Base-by-base conservation (phyloP, 1,284 basidiomycete species). In the Rhodotorula glutinis region DNA sequence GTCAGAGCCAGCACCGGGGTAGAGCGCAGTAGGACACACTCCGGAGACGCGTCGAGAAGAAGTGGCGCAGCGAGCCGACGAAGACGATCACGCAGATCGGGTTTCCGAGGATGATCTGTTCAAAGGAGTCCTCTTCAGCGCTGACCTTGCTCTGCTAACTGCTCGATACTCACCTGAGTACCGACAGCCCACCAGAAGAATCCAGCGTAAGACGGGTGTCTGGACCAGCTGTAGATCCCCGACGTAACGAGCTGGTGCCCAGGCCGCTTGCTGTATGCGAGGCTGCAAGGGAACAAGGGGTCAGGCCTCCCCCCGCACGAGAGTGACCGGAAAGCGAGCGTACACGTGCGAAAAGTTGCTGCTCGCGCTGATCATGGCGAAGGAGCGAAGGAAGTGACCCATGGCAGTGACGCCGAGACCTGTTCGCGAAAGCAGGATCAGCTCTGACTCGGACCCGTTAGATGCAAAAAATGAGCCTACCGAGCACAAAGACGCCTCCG, bases 151-250 rank as follows among this genome's bases (percentile, higher is more conserved):
- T 38, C 11, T 38, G 33, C 7, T 11, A 5, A 38, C 7, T 5
- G 33, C 33, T 38, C 33, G 33, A 38, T 5, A 46, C 62, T 14
- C 29, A 70, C 73, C 66, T 76, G 75, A 0, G 94, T 97, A 2
- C 92, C 92, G 41, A 98, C 75, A 0, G 93, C 94, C 95, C 95
- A 98, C 79, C 95, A 98, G 80, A 90, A 96, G 82, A 98, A 99
- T 4, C 95, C 96, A 0, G 91, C 86, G 75, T 99, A 99, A 0
- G 93, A 96, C 14, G 96, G 96, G 78, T 99, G 96, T 8, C 96
- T 87, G 66, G 88, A 89, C 84, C 86, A 91, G 30, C 83, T 81
- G 73, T 96, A 96, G 62, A 97, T 83, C 23, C 93, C 93, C 68
- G 86, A 82, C 63, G 60, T 67, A 30, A 97, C 90, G 11, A 97